phyloP scores from a whole-genome alignment of 2,329 filamentous ascomycete genomes.

The Beauveria asiatica region DNA sequence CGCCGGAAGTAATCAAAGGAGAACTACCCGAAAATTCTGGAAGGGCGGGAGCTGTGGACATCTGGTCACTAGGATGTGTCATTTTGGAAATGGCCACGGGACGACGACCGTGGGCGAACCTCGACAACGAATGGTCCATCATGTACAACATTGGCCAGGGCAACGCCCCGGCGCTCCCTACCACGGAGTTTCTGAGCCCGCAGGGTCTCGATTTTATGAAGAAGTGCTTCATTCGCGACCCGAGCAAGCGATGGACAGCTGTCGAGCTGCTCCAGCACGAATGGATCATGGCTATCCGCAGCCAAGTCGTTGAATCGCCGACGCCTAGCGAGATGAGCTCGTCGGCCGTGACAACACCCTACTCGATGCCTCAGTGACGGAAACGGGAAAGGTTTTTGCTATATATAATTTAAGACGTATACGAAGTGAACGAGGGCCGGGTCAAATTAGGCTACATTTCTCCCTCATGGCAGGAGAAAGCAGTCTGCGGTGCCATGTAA shows the following conservation, averaged over 20 bases:
- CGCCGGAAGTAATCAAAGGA: constrained; percentile 94
- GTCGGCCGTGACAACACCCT: constrained; percentile 26
- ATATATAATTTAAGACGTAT: neutral
- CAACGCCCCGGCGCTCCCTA: constrained; percentile 80
- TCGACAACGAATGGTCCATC: constrained; percentile 99
- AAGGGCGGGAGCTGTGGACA: constrained; percentile 79
- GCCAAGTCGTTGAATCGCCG: constrained; percentile 54
- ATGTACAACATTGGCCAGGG: constrained; percentile 99
- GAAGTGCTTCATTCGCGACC: constrained; percentile 80
- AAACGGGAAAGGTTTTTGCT: neutral
- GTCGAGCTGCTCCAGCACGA: constrained; percentile 89
- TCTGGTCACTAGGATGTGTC: constrained; percentile 95
- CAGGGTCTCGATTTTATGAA: constrained; percentile 81
- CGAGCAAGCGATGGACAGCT: constrained; percentile 67
- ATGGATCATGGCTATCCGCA: constrained; percentile 67
- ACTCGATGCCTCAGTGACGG: constrained; percentile 16
- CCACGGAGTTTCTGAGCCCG: constrained; percentile 72
- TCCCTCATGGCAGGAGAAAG: neutral
- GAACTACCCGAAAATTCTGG: constrained; percentile 67
- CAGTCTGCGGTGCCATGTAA: neutral
- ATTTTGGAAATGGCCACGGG: constrained; percentile 97
- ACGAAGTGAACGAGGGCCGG: neutral
- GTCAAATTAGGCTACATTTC: neutral
- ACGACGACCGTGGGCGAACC: constrained; percentile 82
- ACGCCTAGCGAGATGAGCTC: constrained; percentile 51